These are phyloP conservation scores for Phycomyces nitens DNA, from an alignment of 192 early-diverging fungal species.

Conservation along the genomic window DNA sequence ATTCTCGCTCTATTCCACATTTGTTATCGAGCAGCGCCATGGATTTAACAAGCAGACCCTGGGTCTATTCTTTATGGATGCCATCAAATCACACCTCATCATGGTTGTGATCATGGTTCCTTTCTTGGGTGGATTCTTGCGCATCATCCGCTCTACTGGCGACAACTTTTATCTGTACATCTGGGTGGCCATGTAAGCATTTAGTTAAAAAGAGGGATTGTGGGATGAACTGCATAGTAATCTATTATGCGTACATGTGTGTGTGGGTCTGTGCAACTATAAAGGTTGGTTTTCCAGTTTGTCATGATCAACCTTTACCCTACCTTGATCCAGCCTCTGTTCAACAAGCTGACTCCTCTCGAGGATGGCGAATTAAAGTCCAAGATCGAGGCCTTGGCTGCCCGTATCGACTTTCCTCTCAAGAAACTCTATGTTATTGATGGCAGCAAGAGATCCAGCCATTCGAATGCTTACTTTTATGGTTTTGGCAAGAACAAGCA, in stretches of 20 bases:
- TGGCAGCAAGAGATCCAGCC: conserved; percentile 84
- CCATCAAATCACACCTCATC: conserved; percentile 69
- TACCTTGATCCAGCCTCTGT: conserved; percentile 95
- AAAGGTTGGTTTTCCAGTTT: conserved; percentile 64
- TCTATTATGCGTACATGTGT: neutral
- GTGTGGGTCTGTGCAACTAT: neutral
- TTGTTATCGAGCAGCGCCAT: conserved; percentile 92
- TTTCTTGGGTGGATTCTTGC: conserved; percentile 72
- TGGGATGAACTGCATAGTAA: neutral
- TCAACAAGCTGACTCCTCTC: conserved; percentile 92
- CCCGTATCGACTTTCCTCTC: conserved; percentile 82
- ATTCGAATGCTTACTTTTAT: conserved; percentile 96
- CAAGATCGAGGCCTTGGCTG: conserved; percentile 79
- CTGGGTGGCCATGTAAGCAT: conserved; percentile 81
- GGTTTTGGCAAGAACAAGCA: conserved; percentile 96
- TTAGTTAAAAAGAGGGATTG: neutral
- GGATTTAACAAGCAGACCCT: conserved; percentile 96
- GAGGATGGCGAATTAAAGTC: conserved; percentile 74
- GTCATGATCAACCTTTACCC: conserved; percentile 82
- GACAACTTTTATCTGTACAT: conserved; percentile 86
- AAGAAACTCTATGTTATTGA: conserved; percentile 96
- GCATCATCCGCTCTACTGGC: conserved; percentile 79
- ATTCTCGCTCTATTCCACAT: conserved; percentile 82
- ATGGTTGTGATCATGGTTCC: conserved; percentile 73
- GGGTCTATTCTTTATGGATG: conserved; percentile 73